phyloP scores from a whole-genome alignment of 495 filamentous ascomycete species.

The Xanthoparmelia taractica region DNA sequence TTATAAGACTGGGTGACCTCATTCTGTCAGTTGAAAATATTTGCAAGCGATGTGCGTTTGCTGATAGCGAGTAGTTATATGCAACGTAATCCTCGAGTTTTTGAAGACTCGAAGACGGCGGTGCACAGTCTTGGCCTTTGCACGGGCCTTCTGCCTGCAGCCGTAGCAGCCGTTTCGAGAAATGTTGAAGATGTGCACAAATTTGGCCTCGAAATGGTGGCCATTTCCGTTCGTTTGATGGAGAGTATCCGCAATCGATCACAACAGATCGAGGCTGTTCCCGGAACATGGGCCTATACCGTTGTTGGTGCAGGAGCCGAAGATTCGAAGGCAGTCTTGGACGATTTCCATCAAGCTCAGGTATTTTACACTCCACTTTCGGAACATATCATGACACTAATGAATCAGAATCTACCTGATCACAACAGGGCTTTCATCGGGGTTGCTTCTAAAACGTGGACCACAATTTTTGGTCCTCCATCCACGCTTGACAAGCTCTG shows the following conservation, averaged over 20 bases:
- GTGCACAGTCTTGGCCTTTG: constrained; percentile 22
- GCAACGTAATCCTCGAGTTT: constrained; percentile 18
- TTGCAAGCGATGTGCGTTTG: neutral
- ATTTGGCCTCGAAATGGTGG: constrained; percentile 17
- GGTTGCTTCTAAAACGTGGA: constrained; percentile 15
- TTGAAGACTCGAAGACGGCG: neutral
- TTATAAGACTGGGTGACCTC: constrained; percentile 17
- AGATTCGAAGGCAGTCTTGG: constrained; percentile 11
- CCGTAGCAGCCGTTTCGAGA: constrained; percentile 13
- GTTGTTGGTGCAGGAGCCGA: constrained; percentile 15
- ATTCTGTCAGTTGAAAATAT: constrained; percentile 7
- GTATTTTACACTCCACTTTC: neutral
- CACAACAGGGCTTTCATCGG: constrained; percentile 12
- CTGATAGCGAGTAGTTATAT: constrained; percentile 11
- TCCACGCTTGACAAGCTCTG: constrained; percentile 16
- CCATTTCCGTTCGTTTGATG: constrained; percentile 18
- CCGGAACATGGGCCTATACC: constrained; percentile 20
- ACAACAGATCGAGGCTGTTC: constrained; percentile 5
- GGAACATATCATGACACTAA: neutral
- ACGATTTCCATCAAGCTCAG: constrained; percentile 14
- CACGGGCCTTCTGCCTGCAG: constrained; percentile 23
- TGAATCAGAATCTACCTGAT: constrained; percentile 9
- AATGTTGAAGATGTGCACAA: constrained; percentile 10
- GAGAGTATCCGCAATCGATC: constrained; percentile 8
- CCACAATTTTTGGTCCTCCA: constrained; percentile 19